Evolutionary conservation across 495 filamentous ascomycete species (phyloP).

Genomic region (Hypomontagnella monticulosa): DNA sequence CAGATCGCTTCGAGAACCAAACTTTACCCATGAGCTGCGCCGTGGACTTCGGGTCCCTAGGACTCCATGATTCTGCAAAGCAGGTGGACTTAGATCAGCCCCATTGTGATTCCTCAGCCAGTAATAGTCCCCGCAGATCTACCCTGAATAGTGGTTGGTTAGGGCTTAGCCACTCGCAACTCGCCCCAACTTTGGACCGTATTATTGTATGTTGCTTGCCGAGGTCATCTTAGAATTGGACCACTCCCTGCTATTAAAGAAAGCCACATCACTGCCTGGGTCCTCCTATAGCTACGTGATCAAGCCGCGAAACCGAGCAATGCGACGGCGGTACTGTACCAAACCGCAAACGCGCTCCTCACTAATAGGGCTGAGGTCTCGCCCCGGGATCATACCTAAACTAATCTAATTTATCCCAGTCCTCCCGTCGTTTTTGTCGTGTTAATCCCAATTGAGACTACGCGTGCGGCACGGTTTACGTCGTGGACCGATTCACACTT

Average conservation of each 20-base stretch:
- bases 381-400: not conserved
- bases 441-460: not conserved
- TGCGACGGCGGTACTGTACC: not conserved
- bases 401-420: not conserved
- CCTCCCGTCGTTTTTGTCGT: not conserved
- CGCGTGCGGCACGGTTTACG: constrained; percentile 8
- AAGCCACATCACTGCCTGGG: not conserved
- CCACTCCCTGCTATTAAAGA: not conserved
- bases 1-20: too few species aligned
- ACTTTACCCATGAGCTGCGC: too few species aligned
- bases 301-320: not conserved
- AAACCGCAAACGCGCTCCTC: not conserved
- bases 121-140: too few species aligned
- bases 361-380: not conserved
- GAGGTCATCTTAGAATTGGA: too few species aligned
- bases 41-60: too few species aligned
- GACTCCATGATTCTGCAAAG: too few species aligned
- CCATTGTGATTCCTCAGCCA: too few species aligned
- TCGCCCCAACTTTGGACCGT: constrained; percentile 2
- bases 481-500: not conserved
- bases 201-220: not conserved
- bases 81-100: too few species aligned
- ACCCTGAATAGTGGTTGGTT: too few species aligned
- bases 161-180: not conserved
- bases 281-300: too few species aligned